These are phyloP conservation scores for Colletotrichum sp. DNA, from an alignment of 2,329 filamentous ascomycete genomes.

Conservation along the genomic window DNA sequence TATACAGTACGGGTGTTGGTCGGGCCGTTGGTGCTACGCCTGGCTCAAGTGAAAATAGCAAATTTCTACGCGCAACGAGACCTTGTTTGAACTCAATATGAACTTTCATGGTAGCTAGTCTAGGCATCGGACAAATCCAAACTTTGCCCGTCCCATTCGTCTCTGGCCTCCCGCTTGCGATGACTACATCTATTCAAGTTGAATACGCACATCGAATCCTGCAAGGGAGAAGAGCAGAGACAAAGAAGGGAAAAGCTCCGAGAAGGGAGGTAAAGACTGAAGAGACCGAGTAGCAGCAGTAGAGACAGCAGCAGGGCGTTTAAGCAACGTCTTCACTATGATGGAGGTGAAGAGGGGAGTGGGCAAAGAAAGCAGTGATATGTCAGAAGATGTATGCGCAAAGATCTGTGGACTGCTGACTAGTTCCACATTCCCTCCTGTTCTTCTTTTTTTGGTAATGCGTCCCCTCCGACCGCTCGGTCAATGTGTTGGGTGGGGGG, in stretches of 20 bases:
- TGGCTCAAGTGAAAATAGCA: background rate
- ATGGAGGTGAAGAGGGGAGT: background rate
- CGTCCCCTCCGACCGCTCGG: background rate
- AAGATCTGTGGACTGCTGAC: background rate
- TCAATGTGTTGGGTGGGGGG: background rate
- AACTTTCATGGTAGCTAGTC: background rate
- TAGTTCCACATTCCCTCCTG: background rate
- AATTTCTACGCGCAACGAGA: background rate
- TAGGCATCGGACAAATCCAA: background rate
- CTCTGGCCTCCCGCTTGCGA: background rate
- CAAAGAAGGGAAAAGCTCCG: background rate
- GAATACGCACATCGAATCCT: background rate
- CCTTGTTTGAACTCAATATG: background rate
- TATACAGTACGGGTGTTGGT: background rate
- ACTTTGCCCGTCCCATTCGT: background rate
- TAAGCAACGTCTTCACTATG: background rate
- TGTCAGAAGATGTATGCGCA: background rate
- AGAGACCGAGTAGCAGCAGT: background rate
- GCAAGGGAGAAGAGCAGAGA: background rate
- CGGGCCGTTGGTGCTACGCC: background rate
- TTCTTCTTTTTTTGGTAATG: background rate
- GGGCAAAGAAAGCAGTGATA: background rate
- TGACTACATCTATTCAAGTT: background rate
- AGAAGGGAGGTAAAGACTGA: background rate
- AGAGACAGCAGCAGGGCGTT: background rate